A percentile compares a stretch with the other conserved stretches of the same genome.
Evolutionary conservation across 345 rosid genomes (phyloP).

Genomic region (Eucalyptus polybractea): DNA sequence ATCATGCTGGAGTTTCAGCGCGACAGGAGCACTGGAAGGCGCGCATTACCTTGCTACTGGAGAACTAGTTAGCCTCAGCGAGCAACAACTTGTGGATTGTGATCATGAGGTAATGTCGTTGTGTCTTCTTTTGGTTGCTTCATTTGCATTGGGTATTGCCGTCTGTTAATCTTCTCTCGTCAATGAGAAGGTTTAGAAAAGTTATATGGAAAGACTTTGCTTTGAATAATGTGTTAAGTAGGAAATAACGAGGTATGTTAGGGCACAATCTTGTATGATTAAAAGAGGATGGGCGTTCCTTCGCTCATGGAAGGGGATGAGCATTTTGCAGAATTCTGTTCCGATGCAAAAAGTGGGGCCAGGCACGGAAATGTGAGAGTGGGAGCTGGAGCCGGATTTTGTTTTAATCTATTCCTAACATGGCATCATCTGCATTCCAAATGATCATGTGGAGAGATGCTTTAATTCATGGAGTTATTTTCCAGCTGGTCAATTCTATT

Average conservation of each 20-base stretch:
- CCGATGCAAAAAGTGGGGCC: not conserved
- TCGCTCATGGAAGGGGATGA: not conserved
- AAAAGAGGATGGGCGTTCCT: not conserved
- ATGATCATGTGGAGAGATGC: not conserved
- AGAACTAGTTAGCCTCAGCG: constrained; percentile 86
- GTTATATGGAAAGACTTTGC: not conserved
- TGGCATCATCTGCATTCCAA: not conserved
- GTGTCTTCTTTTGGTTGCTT: not conserved
- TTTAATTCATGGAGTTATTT: not conserved
- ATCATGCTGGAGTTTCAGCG: constrained; percentile 98
- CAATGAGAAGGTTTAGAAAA: not conserved
- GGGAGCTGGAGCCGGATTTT: not conserved
- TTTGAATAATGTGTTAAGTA: not conserved
- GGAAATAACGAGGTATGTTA: not conserved
- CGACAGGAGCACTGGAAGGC: constrained; percentile 96
- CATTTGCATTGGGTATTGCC: not conserved
- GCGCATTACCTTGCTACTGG: constrained; percentile 84
- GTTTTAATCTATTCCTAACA: not conserved
- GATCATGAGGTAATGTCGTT: constrained; percentile 78
- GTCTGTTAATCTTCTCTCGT: not conserved
- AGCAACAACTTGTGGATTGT: constrained; percentile 98
- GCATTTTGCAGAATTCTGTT: not conserved
- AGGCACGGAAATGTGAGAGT: not conserved
- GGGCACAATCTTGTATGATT: not conserved
- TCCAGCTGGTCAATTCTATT: not conserved